phyloP scores from a whole-genome alignment of 2,329 filamentous ascomycete species.

The Paecilomyces formosus region DNA sequence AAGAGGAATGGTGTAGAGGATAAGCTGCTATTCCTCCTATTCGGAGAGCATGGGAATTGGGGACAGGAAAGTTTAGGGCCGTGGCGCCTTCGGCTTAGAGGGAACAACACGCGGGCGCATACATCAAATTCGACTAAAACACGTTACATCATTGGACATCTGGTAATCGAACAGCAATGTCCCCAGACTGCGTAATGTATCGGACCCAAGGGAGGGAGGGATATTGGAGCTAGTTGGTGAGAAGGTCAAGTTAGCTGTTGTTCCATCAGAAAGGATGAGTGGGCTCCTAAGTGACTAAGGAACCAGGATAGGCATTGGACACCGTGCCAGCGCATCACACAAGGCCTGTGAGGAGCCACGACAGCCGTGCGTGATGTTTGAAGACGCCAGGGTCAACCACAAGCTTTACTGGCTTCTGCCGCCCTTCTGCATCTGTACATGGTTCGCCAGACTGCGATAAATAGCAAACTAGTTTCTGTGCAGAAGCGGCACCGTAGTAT shows the following conservation, averaged over 20 bases:
- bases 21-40: background rate
- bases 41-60: background rate
- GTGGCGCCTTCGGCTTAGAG: background rate
- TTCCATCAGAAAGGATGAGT: background rate
- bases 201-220: constrained; percentile 94
- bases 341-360: background rate
- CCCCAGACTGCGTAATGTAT: constrained; percentile 96
- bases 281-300: background rate
- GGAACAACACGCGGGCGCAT: background rate
- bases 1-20: background rate
- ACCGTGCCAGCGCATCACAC: background rate
- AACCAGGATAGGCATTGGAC: background rate
- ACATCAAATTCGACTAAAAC: background rate
- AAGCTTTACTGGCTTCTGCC: background rate
- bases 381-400: background rate
- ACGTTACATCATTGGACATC: constrained; percentile 60
- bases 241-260: background rate
- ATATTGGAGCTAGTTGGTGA: constrained; percentile 72
- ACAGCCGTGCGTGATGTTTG: background rate
- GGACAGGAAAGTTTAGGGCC: background rate
- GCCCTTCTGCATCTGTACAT: background rate
- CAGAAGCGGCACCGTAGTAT: background rate
- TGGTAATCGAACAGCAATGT: constrained; percentile 91
- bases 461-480: background rate
- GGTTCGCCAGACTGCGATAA: background rate